Evolutionary conservation across 2,329 filamentous ascomycete species (phyloP), one percentile per base, ranked within the genome.

Genomic region (Chrysoporthe deuterocubensis): DNA sequence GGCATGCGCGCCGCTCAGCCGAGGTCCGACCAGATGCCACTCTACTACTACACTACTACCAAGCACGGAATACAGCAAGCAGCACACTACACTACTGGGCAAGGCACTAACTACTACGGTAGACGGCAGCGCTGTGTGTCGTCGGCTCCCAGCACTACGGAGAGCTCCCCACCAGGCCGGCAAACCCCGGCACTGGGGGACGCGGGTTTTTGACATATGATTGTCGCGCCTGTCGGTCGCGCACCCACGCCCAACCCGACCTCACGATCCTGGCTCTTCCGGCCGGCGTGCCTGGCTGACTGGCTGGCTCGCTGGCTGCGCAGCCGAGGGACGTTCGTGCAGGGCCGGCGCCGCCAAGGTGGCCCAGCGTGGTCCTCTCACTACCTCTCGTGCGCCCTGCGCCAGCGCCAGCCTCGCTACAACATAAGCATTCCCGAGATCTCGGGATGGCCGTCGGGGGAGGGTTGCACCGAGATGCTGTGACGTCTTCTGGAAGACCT

Each of bases 11-110:
- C 6, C 56, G 56, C 56, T 68, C 63, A 66, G 64, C 67, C 67
- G 67, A 68, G 67, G 67, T 68, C 67, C 67, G 64, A 61, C 48
- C 58, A 18, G 32, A 62, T 14, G 37, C 26, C 26, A 26, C 26
- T 26, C 26, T 26, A 26, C 26, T 26, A 26, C 26, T 26, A 26
- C 26, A 26, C 26, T 2, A 26, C 26, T 26, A 26, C 26, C 26
- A 26, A 2, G 26, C 26, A 26, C 2, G 26, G 26, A 26, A 26
- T 2, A 26, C 26, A 26, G 26, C 26, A 26, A n/a, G 9, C n/a
- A 21, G 9, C 9, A 9, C n/a, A 21, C 26, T 16, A 7, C 26
- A n/a, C 50, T 11, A n/a, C n/a, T 2, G n/a, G 34, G 56, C 56
- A 26, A 16, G 2, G 32, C 56, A 37, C 32, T 13, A 13, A 37